Conservation (phyloP, 2,329 filamentous ascomycete species). For the Aspergillus thermomutatus region DNA sequence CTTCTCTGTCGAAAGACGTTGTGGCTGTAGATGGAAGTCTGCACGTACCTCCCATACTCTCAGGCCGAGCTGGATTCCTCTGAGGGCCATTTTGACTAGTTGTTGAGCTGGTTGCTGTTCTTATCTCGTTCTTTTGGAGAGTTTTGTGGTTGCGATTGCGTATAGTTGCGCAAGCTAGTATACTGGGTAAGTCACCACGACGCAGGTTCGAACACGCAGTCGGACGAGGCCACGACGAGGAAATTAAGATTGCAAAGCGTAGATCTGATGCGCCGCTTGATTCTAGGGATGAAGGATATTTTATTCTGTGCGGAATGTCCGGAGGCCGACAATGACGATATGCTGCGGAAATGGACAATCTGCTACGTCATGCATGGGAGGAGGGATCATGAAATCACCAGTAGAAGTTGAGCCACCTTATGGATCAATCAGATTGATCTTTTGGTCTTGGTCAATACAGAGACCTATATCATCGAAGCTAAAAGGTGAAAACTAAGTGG, state of each 20-base stretch:
- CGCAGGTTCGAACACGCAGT: neutral
- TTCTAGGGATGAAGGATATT: conserved; percentile 3
- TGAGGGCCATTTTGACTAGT: conserved; percentile 23
- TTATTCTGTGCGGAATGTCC: conserved; percentile 30
- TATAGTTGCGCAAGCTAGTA: neutral
- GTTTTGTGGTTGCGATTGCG: neutral
- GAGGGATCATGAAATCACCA: conserved; percentile 25
- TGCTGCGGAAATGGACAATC: conserved; percentile 12
- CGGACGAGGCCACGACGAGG: neutral
- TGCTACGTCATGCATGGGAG: conserved; percentile 32
- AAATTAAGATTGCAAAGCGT: conserved; percentile 5
- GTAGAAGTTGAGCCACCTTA: neutral
- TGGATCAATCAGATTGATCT: neutral
- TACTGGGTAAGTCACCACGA: neutral
- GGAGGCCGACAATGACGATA: conserved; percentile 32
- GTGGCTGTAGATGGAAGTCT: neutral
- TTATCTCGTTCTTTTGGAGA: neutral
- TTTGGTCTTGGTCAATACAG: neutral
- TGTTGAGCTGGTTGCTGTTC: neutral
- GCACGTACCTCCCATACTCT: conserved; percentile 31
- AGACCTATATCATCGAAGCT: neutral
- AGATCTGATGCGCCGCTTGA: neutral
- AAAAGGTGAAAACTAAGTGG: neutral
- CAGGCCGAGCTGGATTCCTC: conserved; percentile 28
- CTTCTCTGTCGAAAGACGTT: neutral